Evolutionary conservation across 2,329 filamentous ascomycete species (phyloP).

Genomic region (Fusarium pseudoanthophilum): DNA sequence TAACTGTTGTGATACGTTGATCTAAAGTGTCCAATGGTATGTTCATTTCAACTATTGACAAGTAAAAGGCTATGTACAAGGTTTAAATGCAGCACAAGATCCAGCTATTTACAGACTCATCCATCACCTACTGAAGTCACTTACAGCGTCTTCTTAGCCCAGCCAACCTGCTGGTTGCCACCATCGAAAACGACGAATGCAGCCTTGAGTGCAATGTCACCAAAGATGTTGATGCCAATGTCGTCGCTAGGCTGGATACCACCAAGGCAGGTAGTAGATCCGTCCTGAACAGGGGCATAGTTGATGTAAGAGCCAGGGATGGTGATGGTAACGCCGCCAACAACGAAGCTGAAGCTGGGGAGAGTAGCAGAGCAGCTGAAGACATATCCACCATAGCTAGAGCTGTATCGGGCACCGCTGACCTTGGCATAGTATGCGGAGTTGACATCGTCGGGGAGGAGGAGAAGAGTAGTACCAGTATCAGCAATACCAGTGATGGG

Average conservation of each 20-base stretch:
- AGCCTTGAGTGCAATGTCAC: conserved; percentile 70
- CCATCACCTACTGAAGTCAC: not conserved
- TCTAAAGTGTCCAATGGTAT: not conserved
- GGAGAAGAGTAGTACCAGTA: conserved; percentile 72
- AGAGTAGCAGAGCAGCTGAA: conserved; percentile 59
- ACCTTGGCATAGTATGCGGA: conserved; percentile 61
- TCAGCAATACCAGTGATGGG: conserved; percentile 60
- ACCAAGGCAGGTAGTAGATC: conserved; percentile 70
- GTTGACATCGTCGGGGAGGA: conserved; percentile 65
- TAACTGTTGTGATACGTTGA: rapidly evolving
- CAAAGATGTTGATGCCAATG: conserved; percentile 66
- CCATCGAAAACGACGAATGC: conserved; percentile 68
- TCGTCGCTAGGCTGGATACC: conserved; percentile 69
- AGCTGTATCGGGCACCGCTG: conserved; percentile 54
- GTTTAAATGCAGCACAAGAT: not conserved
- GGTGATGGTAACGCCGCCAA: conserved; percentile 67
- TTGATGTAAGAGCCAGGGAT: conserved; percentile 66
- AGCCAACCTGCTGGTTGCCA: conserved; percentile 37
- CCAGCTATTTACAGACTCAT: not conserved
- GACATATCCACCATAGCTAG: conserved; percentile 55
- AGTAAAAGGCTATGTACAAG: not conserved
- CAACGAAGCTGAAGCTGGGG: conserved; percentile 64
- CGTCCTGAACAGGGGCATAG: conserved; percentile 57
- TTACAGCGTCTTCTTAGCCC: conserved; percentile 31
- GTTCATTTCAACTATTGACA: not conserved